Evolutionary conservation across 2,329 filamentous ascomycete genomes (phyloP).

Genomic region (Fonsecaea pugnacius): DNA sequence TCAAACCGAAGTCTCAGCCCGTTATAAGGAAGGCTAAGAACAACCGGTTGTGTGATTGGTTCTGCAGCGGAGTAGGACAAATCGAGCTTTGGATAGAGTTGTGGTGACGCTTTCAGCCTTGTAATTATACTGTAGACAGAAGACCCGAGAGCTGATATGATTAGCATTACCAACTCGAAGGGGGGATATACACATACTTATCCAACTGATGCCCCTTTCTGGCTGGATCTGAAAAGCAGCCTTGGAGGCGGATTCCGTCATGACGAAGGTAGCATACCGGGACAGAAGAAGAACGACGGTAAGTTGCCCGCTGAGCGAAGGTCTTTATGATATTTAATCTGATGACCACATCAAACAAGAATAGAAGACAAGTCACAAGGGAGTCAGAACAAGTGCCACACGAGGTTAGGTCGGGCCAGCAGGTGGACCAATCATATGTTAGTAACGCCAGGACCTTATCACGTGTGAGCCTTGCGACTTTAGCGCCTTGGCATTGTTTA

Average conservation of each 20-base stretch:
- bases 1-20: constrained; percentile 91
- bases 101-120: constrained; percentile 83
- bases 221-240: constrained; percentile 65
- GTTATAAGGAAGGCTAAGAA: constrained; percentile 78
- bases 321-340: neutral
- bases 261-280: constrained; percentile 21
- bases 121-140: constrained; percentile 89
- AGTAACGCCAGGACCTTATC: neutral
- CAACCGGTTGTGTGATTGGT: constrained; percentile 75
- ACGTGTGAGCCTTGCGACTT: neutral
- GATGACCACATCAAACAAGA: constrained; percentile 9
- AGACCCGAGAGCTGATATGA: constrained; percentile 73
- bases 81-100: constrained; percentile 80
- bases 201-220: constrained; percentile 67
- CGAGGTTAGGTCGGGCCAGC: neutral
- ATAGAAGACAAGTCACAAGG: constrained; percentile 19
- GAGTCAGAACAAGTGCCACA: constrained; percentile 10
- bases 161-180: constrained; percentile 7
- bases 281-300: neutral
- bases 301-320: neutral
- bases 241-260: constrained; percentile 26
- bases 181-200: constrained; percentile 49
- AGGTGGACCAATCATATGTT: neutral
- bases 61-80: constrained; percentile 75
- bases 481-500: constrained; percentile 27